Conservation (phyloP, 1,284 basidiomycete species). For the Marasmius fiardii region DNA sequence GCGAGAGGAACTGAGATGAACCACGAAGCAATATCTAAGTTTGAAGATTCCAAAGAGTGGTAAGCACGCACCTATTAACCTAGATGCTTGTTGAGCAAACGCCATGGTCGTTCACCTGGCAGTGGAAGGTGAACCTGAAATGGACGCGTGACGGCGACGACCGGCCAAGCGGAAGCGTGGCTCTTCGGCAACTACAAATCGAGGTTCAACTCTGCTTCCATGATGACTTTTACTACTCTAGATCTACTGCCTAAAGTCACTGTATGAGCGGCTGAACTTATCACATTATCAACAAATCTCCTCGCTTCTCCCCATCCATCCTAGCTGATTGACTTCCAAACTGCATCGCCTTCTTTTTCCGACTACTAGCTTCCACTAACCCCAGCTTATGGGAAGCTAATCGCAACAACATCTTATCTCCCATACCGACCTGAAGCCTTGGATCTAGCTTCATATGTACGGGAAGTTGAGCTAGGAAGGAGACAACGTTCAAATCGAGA, state of each 20-base stretch:
- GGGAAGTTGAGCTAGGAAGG: slow-evolving; percentile 71
- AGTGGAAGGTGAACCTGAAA: background rate
- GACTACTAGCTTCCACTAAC: slow-evolving; percentile 59
- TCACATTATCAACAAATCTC: slow-evolving; percentile 31
- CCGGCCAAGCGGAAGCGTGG: slow-evolving; percentile 6
- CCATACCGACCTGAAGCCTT: slow-evolving; percentile 60
- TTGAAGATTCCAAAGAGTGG: background rate
- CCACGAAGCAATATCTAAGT: background rate
- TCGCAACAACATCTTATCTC: slow-evolving; percentile 87
- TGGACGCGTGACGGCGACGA: background rate
- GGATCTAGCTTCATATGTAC: slow-evolving; percentile 83
- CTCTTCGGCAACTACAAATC: background rate
- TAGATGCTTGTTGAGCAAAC: slow-evolving; percentile 12
- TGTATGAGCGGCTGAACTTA: too few species aligned
- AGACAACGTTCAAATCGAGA: slow-evolving; percentile 76
- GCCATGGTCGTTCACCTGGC: slow-evolving; percentile 6
- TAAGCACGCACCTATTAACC: slow-evolving; percentile 10
- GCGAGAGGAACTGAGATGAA: slow-evolving; percentile 66
- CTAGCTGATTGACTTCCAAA: slow-evolving; percentile 93
- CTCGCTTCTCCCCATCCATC: slow-evolving; percentile 69
- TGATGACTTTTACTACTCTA: background rate
- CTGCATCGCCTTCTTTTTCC: slow-evolving; percentile 95
- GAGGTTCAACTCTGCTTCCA: background rate
- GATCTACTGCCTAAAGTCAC: slow-evolving; percentile 12
- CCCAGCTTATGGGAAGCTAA: slow-evolving; percentile 68